Evolutionary conservation across 2,329 filamentous ascomycete genomes (phyloP), one percentile per base, ranked within the genome.

Genomic region (Aspergillus pseudonomiae): DNA sequence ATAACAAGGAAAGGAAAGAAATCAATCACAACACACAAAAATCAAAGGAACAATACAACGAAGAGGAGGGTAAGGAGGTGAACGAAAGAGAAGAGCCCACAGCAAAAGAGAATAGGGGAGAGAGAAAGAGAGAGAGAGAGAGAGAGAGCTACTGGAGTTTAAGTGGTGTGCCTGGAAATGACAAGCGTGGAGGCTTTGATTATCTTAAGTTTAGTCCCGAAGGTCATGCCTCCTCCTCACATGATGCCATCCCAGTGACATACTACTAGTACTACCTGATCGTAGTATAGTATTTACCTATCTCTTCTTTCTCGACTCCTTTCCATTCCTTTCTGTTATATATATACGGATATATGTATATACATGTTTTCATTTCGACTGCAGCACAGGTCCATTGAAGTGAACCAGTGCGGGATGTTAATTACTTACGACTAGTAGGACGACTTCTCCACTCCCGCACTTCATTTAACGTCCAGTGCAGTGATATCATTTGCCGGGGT

Each of bases 11-110:
- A 24, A 36, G 14, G 19, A 39, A 28, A 48, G 36, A 41, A 56
- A 24, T 16, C 7, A n/a, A 34, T 4, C 21, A 16, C 10, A 30
- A 32, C 9, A 19, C 6, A 9, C 16, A 52, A 39, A 46, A 36
- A 46, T 39, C 19, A 32, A 36, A 21, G 50, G 14, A 19, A 24
- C 11, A 46, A n/a, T 41, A 43, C 28, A 50, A 60, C 57, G 50
- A 59, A 56, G 43, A 63, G 59, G 59, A 60, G 53, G 41, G 53
- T 61, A 56, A 57, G 45, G 39, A 57, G 58, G 50, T 11, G 43
- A 24, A 26, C 16, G 32, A 43, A 36, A 53, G 16, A 6, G 34
- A 36, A 6, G 10, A 14, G 16, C 14, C 34, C 34, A 36, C 14
- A 12, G 34, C 34, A 36, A 14, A 6, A 36, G 14, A 36, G 34